Conservation (phyloP, 768 basidiomycete species). For the Tubosaeta sp. region DNA sequence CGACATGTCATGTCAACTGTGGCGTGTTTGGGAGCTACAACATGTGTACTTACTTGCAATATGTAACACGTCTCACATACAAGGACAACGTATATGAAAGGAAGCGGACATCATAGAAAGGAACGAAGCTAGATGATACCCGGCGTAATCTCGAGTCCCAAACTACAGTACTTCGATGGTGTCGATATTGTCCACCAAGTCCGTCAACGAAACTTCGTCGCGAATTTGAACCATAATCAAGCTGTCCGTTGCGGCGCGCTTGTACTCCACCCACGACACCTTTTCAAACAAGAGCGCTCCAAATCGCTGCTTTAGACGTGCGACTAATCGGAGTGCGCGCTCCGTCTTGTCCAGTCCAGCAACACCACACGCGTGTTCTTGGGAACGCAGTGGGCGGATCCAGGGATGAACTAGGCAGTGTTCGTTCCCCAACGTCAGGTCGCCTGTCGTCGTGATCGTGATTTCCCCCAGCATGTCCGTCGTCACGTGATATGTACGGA, state of each 20-base stretch:
- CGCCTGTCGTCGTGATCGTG: neutral
- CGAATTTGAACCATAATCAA: slow-evolving; percentile 3
- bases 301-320: slow-evolving; percentile 5
- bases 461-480: neutral
- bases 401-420: slow-evolving; percentile 11
- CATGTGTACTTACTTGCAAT: no score
- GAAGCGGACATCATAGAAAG: no score
- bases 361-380: neutral
- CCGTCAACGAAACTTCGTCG: neutral
- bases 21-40: no score
- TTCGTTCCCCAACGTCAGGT: neutral
- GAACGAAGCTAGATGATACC: no score
- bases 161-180: no score
- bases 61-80: no score
- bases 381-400: slow-evolving; percentile 7
- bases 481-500: no score
- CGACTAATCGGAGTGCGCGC: neutral
- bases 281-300: slow-evolving; percentile 1
- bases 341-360: neutral
- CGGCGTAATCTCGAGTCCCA: no score
- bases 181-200: neutral
- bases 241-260: slow-evolving; percentile 7
- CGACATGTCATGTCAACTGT: no score
- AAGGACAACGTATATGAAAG: no score
- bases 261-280: neutral